Conservation (phyloP, 2,329 filamentous ascomycete genomes). For the Neofusicoccum kwambonambiense region DNA sequence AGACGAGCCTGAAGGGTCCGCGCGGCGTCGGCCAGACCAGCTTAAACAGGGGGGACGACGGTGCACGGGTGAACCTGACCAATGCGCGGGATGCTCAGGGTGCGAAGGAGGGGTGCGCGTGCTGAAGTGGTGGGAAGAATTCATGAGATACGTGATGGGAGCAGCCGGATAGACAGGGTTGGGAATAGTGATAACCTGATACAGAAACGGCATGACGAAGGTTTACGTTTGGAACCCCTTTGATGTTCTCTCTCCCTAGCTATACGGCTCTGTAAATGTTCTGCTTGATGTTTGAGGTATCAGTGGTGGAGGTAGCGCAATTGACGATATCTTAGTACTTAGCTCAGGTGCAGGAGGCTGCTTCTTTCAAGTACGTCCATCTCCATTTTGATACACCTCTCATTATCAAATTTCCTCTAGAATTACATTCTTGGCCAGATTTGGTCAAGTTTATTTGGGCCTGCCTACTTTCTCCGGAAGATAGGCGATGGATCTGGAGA, state of each 20-base stretch:
- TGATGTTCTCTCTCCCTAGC: not conserved
- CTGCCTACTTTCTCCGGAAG: too few relatives aligned
- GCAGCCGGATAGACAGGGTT: constrained; percentile 1
- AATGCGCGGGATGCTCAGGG: constrained; percentile 65
- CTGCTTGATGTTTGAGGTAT: not conserved
- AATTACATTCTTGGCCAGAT: too few relatives aligned
- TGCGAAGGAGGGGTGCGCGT: constrained; percentile 90
- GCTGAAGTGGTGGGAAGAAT: constrained; percentile 47
- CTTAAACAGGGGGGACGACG: constrained; percentile 59
- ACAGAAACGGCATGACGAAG: constrained; percentile 11
- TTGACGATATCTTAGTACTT: not conserved
- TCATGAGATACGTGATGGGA: not conserved
- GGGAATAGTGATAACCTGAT: constrained; percentile 1
- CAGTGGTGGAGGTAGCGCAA: not conserved
- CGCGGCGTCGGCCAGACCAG: constrained; percentile 64
- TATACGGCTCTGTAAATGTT: constrained; percentile 5
- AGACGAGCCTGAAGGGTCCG: constrained; percentile 89
- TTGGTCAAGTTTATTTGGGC: too few relatives aligned
- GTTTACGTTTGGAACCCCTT: constrained; percentile 1
- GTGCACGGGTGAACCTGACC: constrained; percentile 76
- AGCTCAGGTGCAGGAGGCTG: too few relatives aligned
- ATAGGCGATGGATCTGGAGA: too few relatives aligned
- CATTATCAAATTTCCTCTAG: too few relatives aligned
- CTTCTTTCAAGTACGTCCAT: not conserved
- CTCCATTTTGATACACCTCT: not conserved